phyloP scores from a whole-genome alignment of 2,329 filamentous ascomycete genomes.

The Pezicula neosporulosa region DNA sequence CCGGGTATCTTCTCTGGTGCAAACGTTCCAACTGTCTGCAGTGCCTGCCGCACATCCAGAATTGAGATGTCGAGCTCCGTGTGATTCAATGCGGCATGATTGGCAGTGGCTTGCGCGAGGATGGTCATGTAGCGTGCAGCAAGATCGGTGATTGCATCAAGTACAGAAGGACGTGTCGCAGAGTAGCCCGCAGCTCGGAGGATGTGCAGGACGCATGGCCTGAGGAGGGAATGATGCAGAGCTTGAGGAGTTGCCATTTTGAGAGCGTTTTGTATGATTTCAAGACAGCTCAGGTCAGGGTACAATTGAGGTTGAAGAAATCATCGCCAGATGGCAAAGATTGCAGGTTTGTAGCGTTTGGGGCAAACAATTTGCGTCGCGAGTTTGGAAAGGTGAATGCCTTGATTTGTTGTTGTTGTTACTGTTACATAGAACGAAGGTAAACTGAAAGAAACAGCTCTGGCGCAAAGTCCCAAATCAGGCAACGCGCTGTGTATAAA shows the following conservation, averaged over 20 bases:
- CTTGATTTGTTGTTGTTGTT: too few relatives aligned
- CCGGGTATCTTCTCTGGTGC: conserved; percentile 62
- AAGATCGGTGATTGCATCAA: conserved; percentile 86
- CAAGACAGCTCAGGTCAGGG: conserved; percentile 15
- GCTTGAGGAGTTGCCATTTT: conserved; percentile 39
- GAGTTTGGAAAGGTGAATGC: neutral
- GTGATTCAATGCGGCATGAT: conserved; percentile 57
- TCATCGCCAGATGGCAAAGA: conserved; percentile 16
- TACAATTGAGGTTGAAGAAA: conserved; percentile 9
- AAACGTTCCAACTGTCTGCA: conserved; percentile 77
- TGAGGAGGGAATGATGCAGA: conserved; percentile 74
- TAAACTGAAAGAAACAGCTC: neutral
- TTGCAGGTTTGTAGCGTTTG: neutral
- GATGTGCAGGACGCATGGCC: conserved; percentile 85
- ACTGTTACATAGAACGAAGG: conserved; percentile 1
- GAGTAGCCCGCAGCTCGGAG: conserved; percentile 90
- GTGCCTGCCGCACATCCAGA: conserved; percentile 79
- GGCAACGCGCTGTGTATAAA: neutral
- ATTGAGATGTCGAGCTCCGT: conserved; percentile 65
- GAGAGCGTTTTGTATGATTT: conserved; percentile 1
- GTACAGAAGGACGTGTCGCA: conserved; percentile 72
- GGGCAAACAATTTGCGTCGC: neutral
- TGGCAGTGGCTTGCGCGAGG: conserved; percentile 69
- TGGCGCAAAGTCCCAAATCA: conserved; percentile 1
- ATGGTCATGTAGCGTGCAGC: conserved; percentile 76